Evolutionary conservation across 805 yeast genomes (phyloP).

Genomic region (Schwanniomyces sp.): DNA sequence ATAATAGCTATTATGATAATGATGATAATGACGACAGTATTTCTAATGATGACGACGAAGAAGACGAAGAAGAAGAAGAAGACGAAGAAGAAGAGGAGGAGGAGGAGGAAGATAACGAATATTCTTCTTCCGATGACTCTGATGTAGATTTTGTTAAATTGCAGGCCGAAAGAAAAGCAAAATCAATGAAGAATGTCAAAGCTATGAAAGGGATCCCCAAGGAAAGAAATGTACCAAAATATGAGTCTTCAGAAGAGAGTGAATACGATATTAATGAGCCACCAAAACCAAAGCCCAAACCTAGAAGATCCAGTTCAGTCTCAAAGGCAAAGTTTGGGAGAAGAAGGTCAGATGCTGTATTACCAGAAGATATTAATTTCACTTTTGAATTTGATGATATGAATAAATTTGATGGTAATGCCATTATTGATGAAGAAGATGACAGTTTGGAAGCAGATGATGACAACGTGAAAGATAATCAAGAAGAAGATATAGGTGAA

Average conservation of each 20-base stretch:
- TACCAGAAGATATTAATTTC: constrained; percentile 44
- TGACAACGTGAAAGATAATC: constrained; percentile 9
- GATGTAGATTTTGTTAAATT: constrained; percentile 71
- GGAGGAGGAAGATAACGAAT: constrained; percentile 21
- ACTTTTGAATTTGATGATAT: constrained; percentile 42
- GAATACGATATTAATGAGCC: too few relatives aligned
- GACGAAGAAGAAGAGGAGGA: constrained; percentile 7
- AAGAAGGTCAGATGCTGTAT: constrained; percentile 35
- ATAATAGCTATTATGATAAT: not conserved
- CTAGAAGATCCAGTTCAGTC: constrained; percentile 11
- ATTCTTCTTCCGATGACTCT: constrained; percentile 60
- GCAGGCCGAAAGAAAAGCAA: constrained; percentile 66
- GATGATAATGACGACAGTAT: constrained; percentile 2
- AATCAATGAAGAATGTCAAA: constrained; percentile 49
- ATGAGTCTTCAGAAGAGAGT: not conserved
- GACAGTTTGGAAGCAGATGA: constrained; percentile 9
- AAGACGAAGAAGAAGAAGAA: constrained; percentile 2
- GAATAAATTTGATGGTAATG: constrained; percentile 9
- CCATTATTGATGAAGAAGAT: constrained; percentile 16
- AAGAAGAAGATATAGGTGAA: constrained; percentile 65
- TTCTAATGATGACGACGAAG: constrained; percentile 2
- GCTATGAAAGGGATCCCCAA: constrained; percentile 23
- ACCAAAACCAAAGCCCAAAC: constrained; percentile 5
- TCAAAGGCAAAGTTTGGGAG: constrained; percentile 29
- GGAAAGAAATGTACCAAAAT: not conserved